Conservation (phyloP, 192 early-diverging fungal species). For the Mortierella claussenii region DNA sequence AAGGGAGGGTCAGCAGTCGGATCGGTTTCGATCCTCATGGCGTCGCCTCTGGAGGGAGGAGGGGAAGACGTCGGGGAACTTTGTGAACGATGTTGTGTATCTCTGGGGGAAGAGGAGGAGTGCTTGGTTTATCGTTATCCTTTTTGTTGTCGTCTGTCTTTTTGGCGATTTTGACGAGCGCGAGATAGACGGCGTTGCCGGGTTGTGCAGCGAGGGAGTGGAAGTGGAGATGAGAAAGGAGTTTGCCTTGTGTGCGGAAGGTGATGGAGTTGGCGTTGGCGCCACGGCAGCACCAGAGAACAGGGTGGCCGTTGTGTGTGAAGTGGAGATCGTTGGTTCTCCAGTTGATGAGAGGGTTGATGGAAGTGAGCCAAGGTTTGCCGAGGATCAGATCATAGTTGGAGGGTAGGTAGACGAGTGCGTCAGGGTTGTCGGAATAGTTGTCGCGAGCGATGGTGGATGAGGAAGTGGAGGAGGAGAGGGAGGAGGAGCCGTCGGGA, state of each 20-base stretch:
- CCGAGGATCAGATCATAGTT: too few relatives aligned
- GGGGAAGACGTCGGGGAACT: conserved; percentile 34
- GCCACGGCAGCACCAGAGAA: conserved; percentile 10
- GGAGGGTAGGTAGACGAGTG: too few relatives aligned
- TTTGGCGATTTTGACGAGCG: neutral
- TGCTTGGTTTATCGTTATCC: too few relatives aligned
- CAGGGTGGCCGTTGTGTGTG: neutral
- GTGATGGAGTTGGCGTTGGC: neutral
- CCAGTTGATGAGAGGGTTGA: too few relatives aligned
- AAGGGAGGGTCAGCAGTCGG: conserved; percentile 23
- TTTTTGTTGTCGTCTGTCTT: neutral
- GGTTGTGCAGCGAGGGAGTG: neutral
- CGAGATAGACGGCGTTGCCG: neutral
- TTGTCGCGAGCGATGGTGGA: too few relatives aligned
- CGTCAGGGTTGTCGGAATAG: too few relatives aligned
- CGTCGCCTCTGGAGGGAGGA: conserved; percentile 23
- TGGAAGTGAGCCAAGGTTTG: too few relatives aligned
- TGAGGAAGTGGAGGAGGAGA: too few relatives aligned
- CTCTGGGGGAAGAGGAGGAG: neutral
- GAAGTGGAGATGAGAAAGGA: conserved; percentile 7
- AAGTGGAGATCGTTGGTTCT: too few relatives aligned
- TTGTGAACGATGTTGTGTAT: neutral
- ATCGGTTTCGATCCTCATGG: conserved; percentile 31
- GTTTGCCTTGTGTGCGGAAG: neutral
- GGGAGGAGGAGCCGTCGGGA: too few relatives aligned